Conservation (phyloP, 1,284 basidiomycete genomes). For the Boletellus deceptivus region DNA sequence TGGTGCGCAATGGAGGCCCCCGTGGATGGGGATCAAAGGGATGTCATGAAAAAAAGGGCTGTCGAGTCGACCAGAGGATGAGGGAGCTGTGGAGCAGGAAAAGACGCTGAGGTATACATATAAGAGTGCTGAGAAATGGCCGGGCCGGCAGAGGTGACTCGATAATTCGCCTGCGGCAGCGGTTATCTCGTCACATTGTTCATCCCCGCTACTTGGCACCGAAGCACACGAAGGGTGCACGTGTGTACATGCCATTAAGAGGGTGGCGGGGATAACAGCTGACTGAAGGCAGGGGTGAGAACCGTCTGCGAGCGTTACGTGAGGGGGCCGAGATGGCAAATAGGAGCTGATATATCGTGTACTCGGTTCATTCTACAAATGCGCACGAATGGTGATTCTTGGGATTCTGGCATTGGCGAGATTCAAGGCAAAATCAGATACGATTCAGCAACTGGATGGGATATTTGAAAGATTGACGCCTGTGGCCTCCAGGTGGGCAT, state of each 20-base stretch:
- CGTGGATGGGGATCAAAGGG: slow-evolving; percentile 8
- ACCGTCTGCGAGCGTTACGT: slow-evolving; percentile 21
- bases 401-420: neutral
- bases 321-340: slow-evolving; percentile 15
- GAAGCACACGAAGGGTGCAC: slow-evolving; percentile 13
- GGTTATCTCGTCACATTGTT: slow-evolving; percentile 15
- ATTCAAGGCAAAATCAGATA: neutral
- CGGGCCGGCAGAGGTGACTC: slow-evolving; percentile 11
- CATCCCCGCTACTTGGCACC: slow-evolving; percentile 19
- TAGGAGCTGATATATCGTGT: slow-evolving; percentile 8
- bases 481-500: neutral
- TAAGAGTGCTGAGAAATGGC: slow-evolving; percentile 19
- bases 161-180: slow-evolving; percentile 10
- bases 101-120: slow-evolving; percentile 19
- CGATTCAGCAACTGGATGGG: neutral
- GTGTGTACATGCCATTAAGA: slow-evolving; percentile 23
- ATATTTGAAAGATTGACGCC: neutral
- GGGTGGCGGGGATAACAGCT: slow-evolving; percentile 13
- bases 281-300: slow-evolving; percentile 19
- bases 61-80: neutral
- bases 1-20: slow-evolving; percentile 2
- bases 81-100: neutral
- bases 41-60: slow-evolving; percentile 16
- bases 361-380: neutral
- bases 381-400: neutral